These are phyloP conservation scores for Cokeromyces recurvatus DNA, from an alignment of 371 early-diverging fungal genomes.

Conservation along the genomic window DNA sequence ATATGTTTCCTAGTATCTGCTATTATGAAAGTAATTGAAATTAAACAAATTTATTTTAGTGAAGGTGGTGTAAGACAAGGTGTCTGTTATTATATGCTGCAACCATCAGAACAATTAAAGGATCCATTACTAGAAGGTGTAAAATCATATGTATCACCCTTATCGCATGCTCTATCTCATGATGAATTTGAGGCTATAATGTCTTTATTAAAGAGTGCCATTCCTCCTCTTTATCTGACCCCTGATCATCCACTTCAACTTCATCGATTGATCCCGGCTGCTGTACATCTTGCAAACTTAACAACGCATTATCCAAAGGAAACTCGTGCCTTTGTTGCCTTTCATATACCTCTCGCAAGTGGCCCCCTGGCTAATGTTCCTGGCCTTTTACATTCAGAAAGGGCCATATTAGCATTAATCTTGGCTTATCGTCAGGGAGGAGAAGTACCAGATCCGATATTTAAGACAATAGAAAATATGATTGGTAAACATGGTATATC, in stretches of 20 bases:
- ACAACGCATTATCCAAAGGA: conserved; percentile 46
- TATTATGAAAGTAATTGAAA: conserved; percentile 31
- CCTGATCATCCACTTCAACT: conserved; percentile 21
- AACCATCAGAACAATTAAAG: conserved; percentile 20
- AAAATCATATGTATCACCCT: conserved; percentile 24
- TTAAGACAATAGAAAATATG: conserved; percentile 15
- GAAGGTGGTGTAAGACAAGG: conserved; percentile 56
- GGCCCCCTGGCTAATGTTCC: conserved; percentile 44
- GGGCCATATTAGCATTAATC: conserved; percentile 44
- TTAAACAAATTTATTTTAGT: conserved; percentile 40
- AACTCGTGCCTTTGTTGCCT: conserved; percentile 43
- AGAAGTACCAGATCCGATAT: conserved; percentile 23
- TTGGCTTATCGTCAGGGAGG: conserved; percentile 46
- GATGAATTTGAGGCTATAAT: too few relatives aligned
- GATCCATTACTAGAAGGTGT: conserved; percentile 46
- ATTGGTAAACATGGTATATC: conserved; percentile 18
- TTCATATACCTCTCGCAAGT: conserved; percentile 46
- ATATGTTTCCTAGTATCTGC: conserved; percentile 44
- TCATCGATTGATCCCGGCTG: conserved; percentile 35
- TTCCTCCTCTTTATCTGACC: conserved; percentile 18
- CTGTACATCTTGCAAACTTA: conserved; percentile 39
- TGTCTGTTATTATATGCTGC: conserved; percentile 36
- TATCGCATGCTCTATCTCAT: too few relatives aligned
- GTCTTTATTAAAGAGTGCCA: conserved; percentile 17
- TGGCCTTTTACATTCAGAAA: conserved; percentile 41